Evolutionary conservation across 371 early-diverging fungal species (phyloP).

Genomic region (Umbelopsis sp.): DNA sequence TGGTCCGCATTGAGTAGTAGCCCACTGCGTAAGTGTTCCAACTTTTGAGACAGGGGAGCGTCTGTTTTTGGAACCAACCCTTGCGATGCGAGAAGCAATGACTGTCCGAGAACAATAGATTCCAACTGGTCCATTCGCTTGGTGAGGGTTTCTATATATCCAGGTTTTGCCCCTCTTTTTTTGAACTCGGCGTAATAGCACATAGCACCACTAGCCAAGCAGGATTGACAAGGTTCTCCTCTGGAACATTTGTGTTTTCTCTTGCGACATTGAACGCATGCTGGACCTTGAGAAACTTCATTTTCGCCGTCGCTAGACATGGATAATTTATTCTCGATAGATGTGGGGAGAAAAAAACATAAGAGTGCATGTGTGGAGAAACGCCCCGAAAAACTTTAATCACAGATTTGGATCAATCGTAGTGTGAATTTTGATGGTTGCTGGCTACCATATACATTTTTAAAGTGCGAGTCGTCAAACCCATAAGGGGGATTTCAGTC

Average conservation of each 20-base stretch:
- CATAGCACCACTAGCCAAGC: slow-evolving; percentile 1
- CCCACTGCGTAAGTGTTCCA: background rate
- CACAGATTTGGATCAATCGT: too few relatives aligned
- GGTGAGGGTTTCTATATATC: slow-evolving; percentile 14
- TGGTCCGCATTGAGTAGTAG: background rate
- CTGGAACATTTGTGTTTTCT: slow-evolving; percentile 17
- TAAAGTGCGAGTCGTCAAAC: too few relatives aligned
- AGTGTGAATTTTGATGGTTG: too few relatives aligned
- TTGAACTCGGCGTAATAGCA: slow-evolving; percentile 14
- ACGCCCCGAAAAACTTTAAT: too few relatives aligned
- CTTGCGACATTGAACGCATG: slow-evolving; percentile 13
- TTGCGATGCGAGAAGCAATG: slow-evolving; percentile 16
- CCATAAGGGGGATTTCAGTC: too few relatives aligned
- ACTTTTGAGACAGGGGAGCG: background rate
- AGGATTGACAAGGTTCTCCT: slow-evolving; percentile 18
- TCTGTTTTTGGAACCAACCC: background rate
- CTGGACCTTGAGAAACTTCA: slow-evolving; percentile 8
- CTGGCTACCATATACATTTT: too few relatives aligned
- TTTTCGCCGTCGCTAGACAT: slow-evolving; percentile 18
- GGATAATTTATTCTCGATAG: too few relatives aligned
- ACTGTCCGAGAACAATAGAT: slow-evolving; percentile 15
- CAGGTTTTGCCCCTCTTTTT: slow-evolving; percentile 9
- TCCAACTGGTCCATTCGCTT: slow-evolving; percentile 14
- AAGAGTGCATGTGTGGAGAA: too few relatives aligned
- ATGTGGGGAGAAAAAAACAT: too few relatives aligned